Base-by-base conservation (phyloP, 75 land plant genomes). In the Cryptomeria japonica region DNA sequence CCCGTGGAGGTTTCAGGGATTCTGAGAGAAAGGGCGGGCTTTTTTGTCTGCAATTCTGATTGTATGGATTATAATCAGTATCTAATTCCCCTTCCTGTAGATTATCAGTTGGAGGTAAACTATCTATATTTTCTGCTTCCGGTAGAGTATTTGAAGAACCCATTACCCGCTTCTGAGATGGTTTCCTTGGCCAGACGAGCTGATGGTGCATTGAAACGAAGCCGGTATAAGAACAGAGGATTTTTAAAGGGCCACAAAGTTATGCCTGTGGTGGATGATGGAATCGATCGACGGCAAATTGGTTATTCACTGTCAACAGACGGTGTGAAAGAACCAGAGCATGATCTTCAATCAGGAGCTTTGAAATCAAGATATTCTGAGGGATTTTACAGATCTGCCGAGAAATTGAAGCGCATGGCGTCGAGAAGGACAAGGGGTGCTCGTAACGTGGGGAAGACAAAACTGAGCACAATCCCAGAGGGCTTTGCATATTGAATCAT, bases 101-200 rank as follows among this genome's bases (percentile, higher is more conserved):
- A 94, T 49, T 91, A 91, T 1, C 89, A 86, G 88, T 89, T 94
- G 15, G 90, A 87, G 53, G 90, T 87, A 5, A 92, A 92, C 0
- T 88, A 92, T 85, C 85, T 94, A 8, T 94, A 94, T 84, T 92
- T 94, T 39, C 87, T 88, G 4, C 89, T 94, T 49, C 95, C 95
- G 3, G 51, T 89, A 76, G 88, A 49, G 12, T 10, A 78, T 55
- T 75, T 94, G 38, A 86, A 83, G 32, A 90, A 82, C 5, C 92
- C 61, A 18, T 84, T 94, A 11, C 84, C 78, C 87, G 78, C 91
- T 13, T 92, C 91, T 5, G 90, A 94, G 53, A 91, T 94, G 92
- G 92, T 93, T 32, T 89, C 91, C 85, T 86, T 94, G 61, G 95
- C 95, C 22, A 92, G 90, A 14, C 90, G 86, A 70, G 95, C 95